A percentile compares a stretch with the other conserved stretches of the same genome.
Evolutionary conservation across 192 early-diverging fungal species (phyloP).

Genomic region (Coemansia pectinata): DNA sequence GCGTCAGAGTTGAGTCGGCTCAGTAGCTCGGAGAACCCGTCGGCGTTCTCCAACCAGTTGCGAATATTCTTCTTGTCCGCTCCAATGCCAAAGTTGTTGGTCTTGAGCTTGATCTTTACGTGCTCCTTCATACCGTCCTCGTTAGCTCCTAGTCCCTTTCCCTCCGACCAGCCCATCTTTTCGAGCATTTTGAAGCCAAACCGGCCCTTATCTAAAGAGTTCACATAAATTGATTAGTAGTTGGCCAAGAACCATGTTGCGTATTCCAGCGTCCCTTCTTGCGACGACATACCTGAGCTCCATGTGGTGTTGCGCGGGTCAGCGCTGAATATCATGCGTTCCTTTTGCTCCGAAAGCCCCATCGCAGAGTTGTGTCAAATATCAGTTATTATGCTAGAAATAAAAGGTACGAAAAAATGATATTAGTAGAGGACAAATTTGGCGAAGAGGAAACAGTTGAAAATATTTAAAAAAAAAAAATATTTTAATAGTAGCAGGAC

Average conservation of each 20-base stretch:
- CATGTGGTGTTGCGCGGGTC: conserved; percentile 94
- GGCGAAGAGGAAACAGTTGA: not conserved
- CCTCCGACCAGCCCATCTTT: conserved; percentile 96
- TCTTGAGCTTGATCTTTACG: conserved; percentile 84
- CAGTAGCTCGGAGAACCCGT: conserved; percentile 81
- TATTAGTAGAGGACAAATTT: not conserved
- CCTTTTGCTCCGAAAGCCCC: conserved; percentile 49
- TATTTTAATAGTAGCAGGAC: not conserved
- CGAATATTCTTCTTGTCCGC: conserved; percentile 82
- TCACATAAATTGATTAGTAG: not conserved
- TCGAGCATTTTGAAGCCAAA: conserved; percentile 89
- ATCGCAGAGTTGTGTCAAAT: conserved; percentile 13
- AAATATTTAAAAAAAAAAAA: not conserved
- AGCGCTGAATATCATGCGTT: conserved; percentile 55
- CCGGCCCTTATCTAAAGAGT: conserved; percentile 64
- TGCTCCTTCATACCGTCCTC: conserved; percentile 83
- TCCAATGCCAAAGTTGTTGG: conserved; percentile 87
- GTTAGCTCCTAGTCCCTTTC: conserved; percentile 88
- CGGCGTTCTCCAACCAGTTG: conserved; percentile 95
- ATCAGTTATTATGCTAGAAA: not conserved
- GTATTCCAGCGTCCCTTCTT: not conserved
- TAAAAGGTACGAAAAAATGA: not conserved
- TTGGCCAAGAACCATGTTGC: not conserved
- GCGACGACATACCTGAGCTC: conserved; percentile 67
- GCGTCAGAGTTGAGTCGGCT: conserved; percentile 71